Conservation (phyloP, 805 yeast species). For the Hanseniaspora hatyaiensis region DNA sequence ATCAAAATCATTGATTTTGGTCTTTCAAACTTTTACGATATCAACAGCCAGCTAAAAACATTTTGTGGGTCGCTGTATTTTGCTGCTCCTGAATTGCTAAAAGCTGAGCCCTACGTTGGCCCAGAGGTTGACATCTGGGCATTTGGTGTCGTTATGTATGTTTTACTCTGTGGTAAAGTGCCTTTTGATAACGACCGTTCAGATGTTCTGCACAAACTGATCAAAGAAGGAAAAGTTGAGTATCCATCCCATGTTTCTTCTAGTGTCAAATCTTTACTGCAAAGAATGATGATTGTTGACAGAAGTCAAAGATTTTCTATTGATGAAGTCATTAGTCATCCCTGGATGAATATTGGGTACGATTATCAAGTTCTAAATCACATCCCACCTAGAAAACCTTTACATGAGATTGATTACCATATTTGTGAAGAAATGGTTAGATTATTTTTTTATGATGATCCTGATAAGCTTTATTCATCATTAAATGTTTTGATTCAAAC, state of each 20-base stretch:
- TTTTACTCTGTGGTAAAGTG: slow-evolving; percentile 91
- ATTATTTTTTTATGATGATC: slow-evolving; percentile 62
- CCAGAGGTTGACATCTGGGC: slow-evolving; percentile 99
- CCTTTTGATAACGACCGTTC: slow-evolving; percentile 96
- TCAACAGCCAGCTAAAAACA: slow-evolving; percentile 64
- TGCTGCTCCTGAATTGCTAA: slow-evolving; percentile 94
- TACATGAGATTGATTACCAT: slow-evolving; percentile 40
- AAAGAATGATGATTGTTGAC: slow-evolving; percentile 85
- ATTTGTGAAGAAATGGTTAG: slow-evolving; percentile 66
- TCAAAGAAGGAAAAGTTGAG: slow-evolving; percentile 82
- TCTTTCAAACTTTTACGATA: slow-evolving; percentile 71
- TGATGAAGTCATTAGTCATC: slow-evolving; percentile 70
- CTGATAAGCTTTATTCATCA: slow-evolving; percentile 44
- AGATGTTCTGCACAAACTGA: slow-evolving; percentile 82
- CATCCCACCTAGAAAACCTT: slow-evolving; percentile 68
- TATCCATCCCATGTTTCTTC: slow-evolving; percentile 79
- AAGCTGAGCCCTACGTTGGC: slow-evolving; percentile 85
- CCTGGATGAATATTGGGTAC: slow-evolving; percentile 89
- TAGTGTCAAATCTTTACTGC: slow-evolving; percentile 57
- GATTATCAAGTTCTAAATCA: slow-evolving; percentile 60
- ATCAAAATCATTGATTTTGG: slow-evolving; percentile 95
- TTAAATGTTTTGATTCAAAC: slow-evolving; percentile 50
- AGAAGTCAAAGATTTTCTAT: slow-evolving; percentile 70
- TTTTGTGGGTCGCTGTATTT: slow-evolving; percentile 95
- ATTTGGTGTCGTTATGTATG: slow-evolving; percentile 91